phyloP scores from a whole-genome alignment of 1,284 basidiomycete genomes.

The Papiliotrema flavescens region DNA sequence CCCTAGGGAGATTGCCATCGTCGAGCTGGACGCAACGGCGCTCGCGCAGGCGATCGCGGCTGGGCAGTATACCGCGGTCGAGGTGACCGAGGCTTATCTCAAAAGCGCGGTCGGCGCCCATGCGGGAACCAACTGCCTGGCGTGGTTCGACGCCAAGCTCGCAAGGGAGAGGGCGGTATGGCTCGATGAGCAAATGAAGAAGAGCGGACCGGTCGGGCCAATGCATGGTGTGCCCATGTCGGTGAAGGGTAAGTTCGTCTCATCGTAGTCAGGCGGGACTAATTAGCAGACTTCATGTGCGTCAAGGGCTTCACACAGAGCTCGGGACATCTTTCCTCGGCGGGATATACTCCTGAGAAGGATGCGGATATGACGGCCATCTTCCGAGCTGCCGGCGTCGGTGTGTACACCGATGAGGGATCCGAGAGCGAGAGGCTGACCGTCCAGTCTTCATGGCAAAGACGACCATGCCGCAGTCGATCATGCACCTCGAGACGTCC shows the following conservation, averaged over 20 bases:
- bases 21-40: conserved; percentile 34
- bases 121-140: conserved; percentile 60
- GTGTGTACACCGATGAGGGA: neutral
- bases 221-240: conserved; percentile 64
- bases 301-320: conserved; percentile 2
- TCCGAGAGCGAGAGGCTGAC: neutral
- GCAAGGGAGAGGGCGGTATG: conserved; percentile 59
- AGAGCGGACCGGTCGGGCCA: conserved; percentile 56
- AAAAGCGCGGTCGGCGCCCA: conserved; percentile 26
- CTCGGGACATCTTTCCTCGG: neutral
- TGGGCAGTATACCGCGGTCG: conserved; percentile 23
- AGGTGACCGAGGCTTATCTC: conserved; percentile 30
- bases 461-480: conserved; percentile 30
- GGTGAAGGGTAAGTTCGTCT: conserved; percentile 51
- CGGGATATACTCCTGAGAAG: neutral
- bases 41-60: conserved; percentile 35
- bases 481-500: conserved; percentile 35
- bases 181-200: conserved; percentile 58
- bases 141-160: conserved; percentile 60
- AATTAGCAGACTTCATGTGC: conserved; percentile 3
- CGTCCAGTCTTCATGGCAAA: conserved; percentile 12
- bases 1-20: conserved; percentile 26
- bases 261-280: neutral
- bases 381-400: conserved; percentile 14
- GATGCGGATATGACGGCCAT: conserved; percentile 12